These are phyloP conservation scores for Periconia sp. DNA, from an alignment of 2,329 filamentous ascomycete genomes.

Conservation along the genomic window DNA sequence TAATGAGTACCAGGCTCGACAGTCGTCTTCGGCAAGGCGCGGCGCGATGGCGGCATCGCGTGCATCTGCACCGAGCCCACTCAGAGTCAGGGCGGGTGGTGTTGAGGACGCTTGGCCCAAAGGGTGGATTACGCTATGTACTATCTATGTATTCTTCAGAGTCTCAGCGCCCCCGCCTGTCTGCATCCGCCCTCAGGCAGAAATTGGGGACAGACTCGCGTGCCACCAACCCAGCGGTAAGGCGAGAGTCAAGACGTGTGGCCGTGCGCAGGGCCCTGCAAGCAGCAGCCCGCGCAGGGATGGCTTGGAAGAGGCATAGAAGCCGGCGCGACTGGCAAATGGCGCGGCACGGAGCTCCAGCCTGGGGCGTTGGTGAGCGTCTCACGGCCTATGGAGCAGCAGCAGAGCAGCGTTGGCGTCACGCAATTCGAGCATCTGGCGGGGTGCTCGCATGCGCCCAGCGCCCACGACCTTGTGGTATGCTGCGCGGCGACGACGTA, in stretches of 20 bases:
- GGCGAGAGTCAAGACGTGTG: constrained; percentile 34
- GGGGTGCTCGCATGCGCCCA: constrained; percentile 1
- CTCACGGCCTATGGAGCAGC: constrained; percentile 10
- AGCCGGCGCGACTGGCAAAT: constrained; percentile 1
- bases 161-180: constrained; percentile 29
- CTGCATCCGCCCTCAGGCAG: constrained; percentile 19
- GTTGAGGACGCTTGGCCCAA: constrained; percentile 26
- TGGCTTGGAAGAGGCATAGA: constrained; percentile 12
- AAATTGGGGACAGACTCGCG: constrained; percentile 22
- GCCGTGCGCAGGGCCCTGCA: constrained; percentile 30
- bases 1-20: neutral
- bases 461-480: neutral
- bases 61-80: too few relatives aligned
- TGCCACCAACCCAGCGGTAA: constrained; percentile 32
- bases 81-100: too few relatives aligned
- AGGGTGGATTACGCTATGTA: too few relatives aligned
- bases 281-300: constrained; percentile 13
- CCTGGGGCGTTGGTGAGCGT: constrained; percentile 16
- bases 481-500: too few relatives aligned
- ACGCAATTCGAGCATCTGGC: constrained; percentile 9
- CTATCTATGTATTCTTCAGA: too few relatives aligned
- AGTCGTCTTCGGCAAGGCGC: neutral
- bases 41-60: constrained; percentile 7
- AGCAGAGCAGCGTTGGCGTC: constrained; percentile 18
- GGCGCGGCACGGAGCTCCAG: neutral